These are phyloP conservation scores for Rhodotorula sp. DNA, from an alignment of 1,284 basidiomycete genomes.

Conservation along the genomic window DNA sequence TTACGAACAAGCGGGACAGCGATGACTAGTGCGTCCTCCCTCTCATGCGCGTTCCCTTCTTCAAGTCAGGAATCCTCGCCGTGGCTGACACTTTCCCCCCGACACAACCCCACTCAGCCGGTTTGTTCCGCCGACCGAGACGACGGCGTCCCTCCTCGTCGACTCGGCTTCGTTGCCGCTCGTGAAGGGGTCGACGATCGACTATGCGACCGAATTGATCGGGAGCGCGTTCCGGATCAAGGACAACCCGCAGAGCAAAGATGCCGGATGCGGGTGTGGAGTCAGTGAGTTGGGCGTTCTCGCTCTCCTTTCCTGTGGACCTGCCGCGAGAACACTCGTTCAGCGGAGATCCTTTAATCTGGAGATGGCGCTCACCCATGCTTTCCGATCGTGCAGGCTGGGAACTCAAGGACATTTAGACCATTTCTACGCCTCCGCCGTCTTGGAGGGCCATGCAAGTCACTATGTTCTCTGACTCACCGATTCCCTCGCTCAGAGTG, in stretches of 20 bases:
- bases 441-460: background rate
- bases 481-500: no score
- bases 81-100: no score
- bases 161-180: slow-evolving; percentile 77
- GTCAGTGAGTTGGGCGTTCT: slow-evolving; percentile 57
- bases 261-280: slow-evolving; percentile 82
- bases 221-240: slow-evolving; percentile 76
- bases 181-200: slow-evolving; percentile 77
- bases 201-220: slow-evolving; percentile 87
- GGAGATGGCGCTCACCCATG: no score
- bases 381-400: slow-evolving; percentile 11
- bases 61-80: background rate
- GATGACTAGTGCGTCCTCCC: slow-evolving; percentile 73
- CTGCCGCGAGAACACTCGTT: no score
- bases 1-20: slow-evolving; percentile 58
- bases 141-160: slow-evolving; percentile 58
- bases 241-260: slow-evolving; percentile 75
- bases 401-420: slow-evolving; percentile 30
- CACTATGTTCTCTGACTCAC: no score
- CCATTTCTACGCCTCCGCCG: background rate
- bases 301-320: background rate
- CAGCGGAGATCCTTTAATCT: no score
- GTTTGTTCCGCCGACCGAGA: slow-evolving; percentile 16
- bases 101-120: slow-evolving; percentile 15
- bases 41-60: slow-evolving; percentile 3